Evolutionary conservation across 1,284 basidiomycete species (phyloP), one percentile per base, ranked within the genome.

Genomic region (Trametes pubescens): DNA sequence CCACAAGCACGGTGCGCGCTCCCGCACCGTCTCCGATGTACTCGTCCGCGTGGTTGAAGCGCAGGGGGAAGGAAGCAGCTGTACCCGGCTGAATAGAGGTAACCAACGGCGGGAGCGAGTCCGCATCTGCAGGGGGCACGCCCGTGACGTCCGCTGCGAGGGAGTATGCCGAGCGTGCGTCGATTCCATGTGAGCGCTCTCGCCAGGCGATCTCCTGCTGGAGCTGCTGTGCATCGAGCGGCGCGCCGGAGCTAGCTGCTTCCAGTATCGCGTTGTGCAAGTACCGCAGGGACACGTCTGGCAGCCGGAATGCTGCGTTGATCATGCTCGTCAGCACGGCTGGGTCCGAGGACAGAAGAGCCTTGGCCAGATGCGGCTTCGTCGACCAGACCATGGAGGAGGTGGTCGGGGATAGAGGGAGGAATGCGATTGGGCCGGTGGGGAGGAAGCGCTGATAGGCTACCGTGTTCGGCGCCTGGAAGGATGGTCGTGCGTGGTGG

Each of bases 351-450:
- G 86, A 81, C 49, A 91, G 90, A 49, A 99, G 81, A 0, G 90
- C 88, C 24, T 85, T 80, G 1, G 95, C 95, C 7, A 97, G 82
- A 9, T 81, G 73, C 0, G 96, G 95, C 59, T 85, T 89, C 1
- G 95, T 96, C 13, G 95, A 96, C 98, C 98, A 99, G 5, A 99
- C 98, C 62, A 99, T 84, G 1, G 96, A 97, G 6, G 93, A 95
- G 0, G 84, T 80, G 0, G 87, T 90, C 1, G 89, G 81, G 0
- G 92, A 96, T 69, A 89, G 85, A 0, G 94, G 96, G 14, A 99
- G 85, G 80, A 97, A 99, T 0, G 96, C 97, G 51, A 99, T 91
- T 0, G 98, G 97, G 0, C 98, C 97, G 4, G 95, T 96, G 0
- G 96, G 93, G 35, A 99, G 85, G 82, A 99, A 99, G 29, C 97